Conservation (phyloP, 768 basidiomycete species). For the Kwoniella dejecticola region DNA sequence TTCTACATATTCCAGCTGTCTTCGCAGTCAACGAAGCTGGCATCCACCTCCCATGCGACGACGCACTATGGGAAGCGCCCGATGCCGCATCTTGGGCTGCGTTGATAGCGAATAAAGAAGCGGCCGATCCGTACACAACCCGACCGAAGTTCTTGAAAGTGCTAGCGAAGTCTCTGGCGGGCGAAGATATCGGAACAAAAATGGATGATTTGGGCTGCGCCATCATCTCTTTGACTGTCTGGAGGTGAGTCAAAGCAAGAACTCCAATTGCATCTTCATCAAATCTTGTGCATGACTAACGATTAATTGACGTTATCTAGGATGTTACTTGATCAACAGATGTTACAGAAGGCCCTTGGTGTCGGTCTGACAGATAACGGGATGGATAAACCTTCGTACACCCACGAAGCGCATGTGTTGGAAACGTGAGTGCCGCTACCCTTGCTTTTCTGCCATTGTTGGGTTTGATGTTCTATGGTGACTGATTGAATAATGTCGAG, state of each 20-base stretch:
- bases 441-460: neutral
- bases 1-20: conserved; percentile 33
- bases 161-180: conserved; percentile 20
- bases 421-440: conserved; percentile 19
- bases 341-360: conserved; percentile 27
- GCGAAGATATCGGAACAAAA: conserved; percentile 6
- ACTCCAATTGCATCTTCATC: too few relatives aligned
- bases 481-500: neutral
- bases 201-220: conserved; percentile 38
- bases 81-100: conserved; percentile 35
- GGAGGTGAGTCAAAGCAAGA: conserved; percentile 45
- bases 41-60: conserved; percentile 37
- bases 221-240: conserved; percentile 39
- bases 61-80: conserved; percentile 39
- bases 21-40: conserved; percentile 38
- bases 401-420: conserved; percentile 21
- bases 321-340: conserved; percentile 33
- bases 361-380: conserved; percentile 24
- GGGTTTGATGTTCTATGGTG: neutral
- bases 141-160: conserved; percentile 30
- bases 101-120: conserved; percentile 12
- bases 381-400: conserved; percentile 17
- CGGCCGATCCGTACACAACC: conserved; percentile 11
- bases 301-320: neutral
- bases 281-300: neutral